A percentile compares a stretch with the other conserved stretches of the same genome.
Evolutionary conservation across 768 basidiomycete genomes (phyloP).

Genomic region (Lentinula sp.): DNA sequence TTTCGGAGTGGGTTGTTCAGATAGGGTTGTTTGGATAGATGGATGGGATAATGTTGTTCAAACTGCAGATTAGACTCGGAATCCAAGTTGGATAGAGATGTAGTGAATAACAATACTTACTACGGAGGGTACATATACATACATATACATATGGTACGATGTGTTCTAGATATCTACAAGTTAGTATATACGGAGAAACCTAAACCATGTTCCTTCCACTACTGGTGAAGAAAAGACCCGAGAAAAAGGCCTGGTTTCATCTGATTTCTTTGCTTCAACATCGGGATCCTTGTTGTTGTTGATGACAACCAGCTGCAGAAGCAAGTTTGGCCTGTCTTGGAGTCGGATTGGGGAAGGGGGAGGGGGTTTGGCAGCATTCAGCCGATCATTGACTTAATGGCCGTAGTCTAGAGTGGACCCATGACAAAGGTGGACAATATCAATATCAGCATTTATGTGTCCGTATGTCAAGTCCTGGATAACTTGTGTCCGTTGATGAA

Average conservation of each 20-base stretch:
- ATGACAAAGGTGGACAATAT: no score
- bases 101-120: no score
- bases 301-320: slow-evolving; percentile 51
- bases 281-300: slow-evolving; percentile 97
- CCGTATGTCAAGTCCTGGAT: background rate
- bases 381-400: slow-evolving; percentile 76
- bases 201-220: slow-evolving; percentile 54
- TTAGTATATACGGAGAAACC: no score
- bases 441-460: background rate
- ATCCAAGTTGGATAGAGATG: no score
- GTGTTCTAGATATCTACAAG: no score
- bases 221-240: slow-evolving; percentile 79
- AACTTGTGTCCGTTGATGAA: slow-evolving; percentile 95
- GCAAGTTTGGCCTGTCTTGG: slow-evolving; percentile 64
- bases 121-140: no score
- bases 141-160: no score
- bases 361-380: slow-evolving; percentile 78
- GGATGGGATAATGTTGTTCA: no score
- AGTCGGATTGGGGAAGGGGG: slow-evolving; percentile 49
- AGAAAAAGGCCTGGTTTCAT: slow-evolving; percentile 93
- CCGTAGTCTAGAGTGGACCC: slow-evolving; percentile 64
- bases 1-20: no score
- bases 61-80: no score
- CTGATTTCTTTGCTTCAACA: slow-evolving; percentile 81
- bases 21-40: no score